Conservation (phyloP, 2,329 filamentous ascomycete genomes). For the Diaporthe helianthi region DNA sequence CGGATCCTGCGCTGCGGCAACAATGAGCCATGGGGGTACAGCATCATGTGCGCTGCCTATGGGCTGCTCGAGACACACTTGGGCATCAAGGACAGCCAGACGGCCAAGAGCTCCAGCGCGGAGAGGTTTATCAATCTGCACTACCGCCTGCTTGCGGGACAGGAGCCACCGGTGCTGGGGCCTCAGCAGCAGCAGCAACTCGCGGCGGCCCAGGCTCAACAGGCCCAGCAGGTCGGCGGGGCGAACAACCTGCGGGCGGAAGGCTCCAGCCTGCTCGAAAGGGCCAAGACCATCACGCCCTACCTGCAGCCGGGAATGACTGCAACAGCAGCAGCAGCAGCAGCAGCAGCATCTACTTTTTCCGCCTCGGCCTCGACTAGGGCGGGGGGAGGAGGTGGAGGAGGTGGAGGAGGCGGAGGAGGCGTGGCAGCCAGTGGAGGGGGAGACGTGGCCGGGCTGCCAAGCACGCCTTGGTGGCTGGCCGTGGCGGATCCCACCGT, state of each 20-base stretch:
- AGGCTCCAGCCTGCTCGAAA: constrained; percentile 30
- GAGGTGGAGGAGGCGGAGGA: not conserved
- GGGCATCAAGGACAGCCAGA: constrained; percentile 62
- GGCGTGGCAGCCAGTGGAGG: constrained; percentile 20
- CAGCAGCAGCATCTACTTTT: too few species aligned
- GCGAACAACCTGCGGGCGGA: constrained; percentile 22
- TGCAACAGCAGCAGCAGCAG: not conserved
- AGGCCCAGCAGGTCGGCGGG: constrained; percentile 24
- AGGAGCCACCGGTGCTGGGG: constrained; percentile 52
- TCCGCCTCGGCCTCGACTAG: not conserved
- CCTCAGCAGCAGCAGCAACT: constrained; percentile 42
- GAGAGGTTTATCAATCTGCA: constrained; percentile 67
- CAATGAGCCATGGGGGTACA: constrained; percentile 70
- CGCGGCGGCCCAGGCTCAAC: constrained; percentile 35
- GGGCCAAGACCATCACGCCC: constrained; percentile 34
- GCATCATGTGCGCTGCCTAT: constrained; percentile 67
- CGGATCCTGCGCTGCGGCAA: constrained; percentile 67
- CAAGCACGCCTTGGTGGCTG: constrained; percentile 41
- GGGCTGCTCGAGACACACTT: constrained; percentile 67
- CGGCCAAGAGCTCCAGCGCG: constrained; percentile 64
- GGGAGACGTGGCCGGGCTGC: constrained; percentile 30
- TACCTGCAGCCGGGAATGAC: constrained; percentile 28
- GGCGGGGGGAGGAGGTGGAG: not conserved
- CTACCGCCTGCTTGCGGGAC: constrained; percentile 62
- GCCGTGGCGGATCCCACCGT: constrained; percentile 36